A percentile compares a stretch with the other conserved stretches of the same genome.
Evolutionary conservation across 495 filamentous ascomycete genomes (phyloP).

Genomic region (Evernia prunastri): DNA sequence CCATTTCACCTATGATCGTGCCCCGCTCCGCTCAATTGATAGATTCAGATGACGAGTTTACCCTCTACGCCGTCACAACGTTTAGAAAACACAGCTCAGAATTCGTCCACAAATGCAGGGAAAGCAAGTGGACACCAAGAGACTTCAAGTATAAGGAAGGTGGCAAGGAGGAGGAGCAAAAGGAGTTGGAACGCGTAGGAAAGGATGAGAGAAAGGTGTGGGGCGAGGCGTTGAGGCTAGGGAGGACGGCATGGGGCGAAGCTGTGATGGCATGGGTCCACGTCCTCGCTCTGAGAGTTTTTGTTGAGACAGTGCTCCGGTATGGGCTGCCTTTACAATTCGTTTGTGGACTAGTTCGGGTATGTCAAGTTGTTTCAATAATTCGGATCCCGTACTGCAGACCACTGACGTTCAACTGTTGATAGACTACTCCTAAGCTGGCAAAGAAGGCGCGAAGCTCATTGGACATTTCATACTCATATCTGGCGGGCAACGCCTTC

Average conservation of each 20-base stretch:
- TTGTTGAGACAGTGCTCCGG: conserved; percentile 91
- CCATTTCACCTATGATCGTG: conserved; percentile 76
- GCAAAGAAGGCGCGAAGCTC: conserved; percentile 72
- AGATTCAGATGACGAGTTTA: conserved; percentile 78
- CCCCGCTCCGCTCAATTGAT: conserved; percentile 76
- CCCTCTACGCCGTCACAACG: conserved; percentile 77
- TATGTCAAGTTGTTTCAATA: conserved; percentile 40
- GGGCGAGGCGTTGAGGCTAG: conserved; percentile 82
- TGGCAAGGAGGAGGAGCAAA: conserved; percentile 77
- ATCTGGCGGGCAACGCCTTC: conserved; percentile 92
- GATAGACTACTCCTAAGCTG: conserved; percentile 71
- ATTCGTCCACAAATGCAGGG: conserved; percentile 82
- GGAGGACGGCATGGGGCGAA: conserved; percentile 85
- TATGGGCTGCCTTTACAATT: conserved; percentile 89
- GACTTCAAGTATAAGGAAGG: conserved; percentile 91
- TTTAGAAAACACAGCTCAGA: conserved; percentile 87
- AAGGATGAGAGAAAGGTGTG: conserved; percentile 80
- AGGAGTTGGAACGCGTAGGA: conserved; percentile 71
- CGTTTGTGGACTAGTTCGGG: conserved; percentile 75
- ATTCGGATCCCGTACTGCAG: neutral
- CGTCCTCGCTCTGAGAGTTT: conserved; percentile 82
- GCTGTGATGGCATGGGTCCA: conserved; percentile 93
- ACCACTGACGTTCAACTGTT: neutral
- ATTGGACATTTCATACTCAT: conserved; percentile 82
- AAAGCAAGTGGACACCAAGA: conserved; percentile 86